Base-by-base conservation (phyloP, 2,329 filamentous ascomycete genomes). In the Stagonosporopsis tanaceti region DNA sequence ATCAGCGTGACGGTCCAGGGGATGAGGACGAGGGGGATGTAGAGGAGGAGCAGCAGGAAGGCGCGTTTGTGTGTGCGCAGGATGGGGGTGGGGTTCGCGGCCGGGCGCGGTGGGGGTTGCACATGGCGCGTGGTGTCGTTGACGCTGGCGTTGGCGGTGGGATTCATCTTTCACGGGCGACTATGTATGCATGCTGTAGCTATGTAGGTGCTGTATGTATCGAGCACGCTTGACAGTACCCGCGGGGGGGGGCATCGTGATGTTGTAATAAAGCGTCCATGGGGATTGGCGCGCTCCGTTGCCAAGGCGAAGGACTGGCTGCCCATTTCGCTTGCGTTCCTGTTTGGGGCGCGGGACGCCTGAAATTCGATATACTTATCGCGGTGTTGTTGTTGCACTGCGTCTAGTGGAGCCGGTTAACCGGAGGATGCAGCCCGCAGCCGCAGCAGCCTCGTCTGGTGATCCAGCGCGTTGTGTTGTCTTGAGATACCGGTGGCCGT, bases 1-100 rank as follows among this genome's bases (percentile, higher is more conserved):
- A 48, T n/a, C n/a, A 55, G 14, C 1, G 57, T 59, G 11, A 50
- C 14, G 32, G 48, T 39, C 57, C 57, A 59, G 48, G 57, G 52
- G 38, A 51, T 37, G 3, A 59, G 14, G 20, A 61, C 39, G n/a
- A 52, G 24, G 12, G 45, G 42, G 27, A 56, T 39, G 24, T 59
- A 56, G 30, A 56, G 35, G 6, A 28, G 15, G 2, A 59, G 47
- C n/a, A 55, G 85, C 46, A 93, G 81, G 6, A 86, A 42, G 5
- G 44, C 51, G n/a, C 44, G 44, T 20, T 30, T 47, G 30, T 54
- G 34, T 0, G 28, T 24, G 20, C 44, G 44, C 44, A 54, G 37
- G 8, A 30, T 1, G n/a, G 42, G 35, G 28, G 17, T 40, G n/a
- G 14, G 9, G 7, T 35, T 47, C 8, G 30, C 8, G 1, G 15